Conservation (phyloP, 495 filamentous ascomycete genomes). For the Trichoderma erinaceum region DNA sequence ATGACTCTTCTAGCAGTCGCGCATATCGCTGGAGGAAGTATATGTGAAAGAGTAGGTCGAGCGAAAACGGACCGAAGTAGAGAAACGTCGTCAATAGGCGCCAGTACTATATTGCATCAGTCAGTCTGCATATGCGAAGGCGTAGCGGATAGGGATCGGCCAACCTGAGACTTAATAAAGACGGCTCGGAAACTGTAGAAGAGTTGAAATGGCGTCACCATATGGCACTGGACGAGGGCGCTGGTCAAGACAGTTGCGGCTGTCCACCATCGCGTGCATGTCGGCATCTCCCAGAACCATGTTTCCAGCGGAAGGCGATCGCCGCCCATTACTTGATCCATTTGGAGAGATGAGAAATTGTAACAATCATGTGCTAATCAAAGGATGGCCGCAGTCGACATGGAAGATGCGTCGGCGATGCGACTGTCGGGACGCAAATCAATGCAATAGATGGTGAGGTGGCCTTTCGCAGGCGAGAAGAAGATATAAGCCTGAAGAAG, state of each 20-base stretch:
- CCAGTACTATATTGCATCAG: conserved; percentile 67
- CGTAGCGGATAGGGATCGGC: neutral
- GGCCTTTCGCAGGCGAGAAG: neutral
- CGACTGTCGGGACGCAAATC: neutral
- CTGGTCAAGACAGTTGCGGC: conserved; percentile 85
- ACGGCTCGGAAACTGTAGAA: conserved; percentile 95
- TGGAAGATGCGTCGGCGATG: neutral
- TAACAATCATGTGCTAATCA: neutral
- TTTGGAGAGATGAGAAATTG: conserved; percentile 24
- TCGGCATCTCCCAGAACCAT: conserved; percentile 98
- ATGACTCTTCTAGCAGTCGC: conserved; percentile 88
- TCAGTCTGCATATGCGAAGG: neutral
- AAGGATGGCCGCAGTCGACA: neutral
- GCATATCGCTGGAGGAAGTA: conserved; percentile 98
- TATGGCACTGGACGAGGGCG: conserved; percentile 84
- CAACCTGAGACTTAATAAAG: conserved; percentile 80
- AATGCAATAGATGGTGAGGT: neutral
- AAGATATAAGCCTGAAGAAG: neutral
- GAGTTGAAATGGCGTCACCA: conserved; percentile 85
- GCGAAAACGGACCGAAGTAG: conserved; percentile 89
- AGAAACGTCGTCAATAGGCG: conserved; percentile 89
- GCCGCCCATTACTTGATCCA: conserved; percentile 64
- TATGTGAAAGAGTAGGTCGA: conserved; percentile 96
- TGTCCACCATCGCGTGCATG: conserved; percentile 94
- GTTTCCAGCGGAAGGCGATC: conserved; percentile 82